Conservation (phyloP, 345 rosid genomes). For the Gossypium sturtianum region DNA sequence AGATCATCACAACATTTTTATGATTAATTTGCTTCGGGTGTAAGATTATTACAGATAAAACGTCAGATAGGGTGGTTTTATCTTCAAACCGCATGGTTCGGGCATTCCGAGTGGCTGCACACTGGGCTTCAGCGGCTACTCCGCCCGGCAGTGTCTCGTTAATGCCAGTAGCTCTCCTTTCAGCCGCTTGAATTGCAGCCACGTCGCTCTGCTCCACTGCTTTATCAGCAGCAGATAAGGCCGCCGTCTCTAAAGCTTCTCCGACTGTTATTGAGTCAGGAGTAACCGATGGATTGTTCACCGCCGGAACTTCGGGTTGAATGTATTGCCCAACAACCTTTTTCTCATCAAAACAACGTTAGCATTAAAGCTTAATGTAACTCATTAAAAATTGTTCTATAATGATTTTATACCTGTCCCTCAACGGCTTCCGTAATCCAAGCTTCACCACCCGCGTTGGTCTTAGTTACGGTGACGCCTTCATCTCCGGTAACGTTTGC, state of each 20-base stretch:
- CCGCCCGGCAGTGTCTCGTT: slow-evolving; percentile 31
- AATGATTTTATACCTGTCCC: slow-evolving; percentile 2
- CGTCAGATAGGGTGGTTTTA: slow-evolving; percentile 34
- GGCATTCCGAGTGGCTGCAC: slow-evolving; percentile 36
- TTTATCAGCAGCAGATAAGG: slow-evolving; percentile 36
- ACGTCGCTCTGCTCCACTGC: slow-evolving; percentile 49
- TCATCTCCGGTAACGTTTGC: slow-evolving; percentile 10
- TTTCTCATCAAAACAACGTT: neutral
- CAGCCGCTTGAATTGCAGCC: slow-evolving; percentile 50
- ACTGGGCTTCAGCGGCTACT: slow-evolving; percentile 36
- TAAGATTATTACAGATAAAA: slow-evolving; percentile 26
- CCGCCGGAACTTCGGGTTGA: slow-evolving; percentile 20
- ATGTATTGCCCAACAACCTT: slow-evolving; percentile 36
- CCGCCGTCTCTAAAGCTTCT: slow-evolving; percentile 48
- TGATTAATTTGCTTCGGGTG: neutral
- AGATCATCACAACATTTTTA: too few species aligned
- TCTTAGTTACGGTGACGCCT: slow-evolving; percentile 12
- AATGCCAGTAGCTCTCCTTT: slow-evolving; percentile 37
- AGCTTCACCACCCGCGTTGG: slow-evolving; percentile 27
- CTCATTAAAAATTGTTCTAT: neutral
- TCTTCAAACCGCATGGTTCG: slow-evolving; percentile 17
- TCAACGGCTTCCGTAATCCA: slow-evolving; percentile 4
- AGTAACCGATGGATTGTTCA: slow-evolving; percentile 14
- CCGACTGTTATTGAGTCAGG: slow-evolving; percentile 38
- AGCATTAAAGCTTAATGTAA: neutral